These are phyloP conservation scores for Pachysandra terminalis DNA, from an alignment of 164 flowering plant genomes.

Conservation along the genomic window DNA sequence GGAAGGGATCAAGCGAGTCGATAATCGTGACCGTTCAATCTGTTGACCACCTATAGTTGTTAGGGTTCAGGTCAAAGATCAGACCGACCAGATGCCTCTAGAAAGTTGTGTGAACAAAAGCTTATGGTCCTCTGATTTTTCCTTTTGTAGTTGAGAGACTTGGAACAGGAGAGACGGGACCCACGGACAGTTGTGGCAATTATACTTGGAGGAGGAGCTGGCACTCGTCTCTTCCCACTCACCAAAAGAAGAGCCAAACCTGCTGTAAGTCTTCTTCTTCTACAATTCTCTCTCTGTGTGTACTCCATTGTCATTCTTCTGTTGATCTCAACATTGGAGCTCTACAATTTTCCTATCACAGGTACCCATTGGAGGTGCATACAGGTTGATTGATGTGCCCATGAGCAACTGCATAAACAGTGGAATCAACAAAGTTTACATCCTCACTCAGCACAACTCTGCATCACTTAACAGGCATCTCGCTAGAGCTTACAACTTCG, in stretches of 20 bases:
- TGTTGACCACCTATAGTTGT: too few species aligned
- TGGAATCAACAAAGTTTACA: slow-evolving; percentile 88
- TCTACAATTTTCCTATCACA: slow-evolving; percentile 14
- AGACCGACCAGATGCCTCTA: background rate
- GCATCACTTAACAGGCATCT: slow-evolving; percentile 92
- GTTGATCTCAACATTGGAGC: background rate
- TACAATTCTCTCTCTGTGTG: background rate
- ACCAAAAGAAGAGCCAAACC: slow-evolving; percentile 93
- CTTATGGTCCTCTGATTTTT: too few species aligned
- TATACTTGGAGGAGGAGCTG: slow-evolving; percentile 95
- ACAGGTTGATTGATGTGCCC: slow-evolving; percentile 93
- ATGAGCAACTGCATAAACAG: slow-evolving; percentile 99
- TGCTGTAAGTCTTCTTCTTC: slow-evolving; percentile 46
- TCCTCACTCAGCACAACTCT: slow-evolving; percentile 94
- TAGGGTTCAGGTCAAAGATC: too few species aligned
- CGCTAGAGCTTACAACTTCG: slow-evolving; percentile 73
- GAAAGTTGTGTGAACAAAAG: background rate
- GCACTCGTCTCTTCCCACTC: slow-evolving; percentile 95
- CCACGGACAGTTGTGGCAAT: slow-evolving; percentile 71
- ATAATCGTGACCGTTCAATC: too few species aligned
- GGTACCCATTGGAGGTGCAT: slow-evolving; percentile 97
- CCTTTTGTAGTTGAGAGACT: slow-evolving; percentile 66
- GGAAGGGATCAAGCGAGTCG: too few species aligned
- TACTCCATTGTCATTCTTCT: too few species aligned
- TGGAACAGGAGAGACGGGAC: slow-evolving; percentile 59